Base-by-base conservation (phyloP, 768 basidiomycete species). In the Suillus fuscotomentosus region DNA sequence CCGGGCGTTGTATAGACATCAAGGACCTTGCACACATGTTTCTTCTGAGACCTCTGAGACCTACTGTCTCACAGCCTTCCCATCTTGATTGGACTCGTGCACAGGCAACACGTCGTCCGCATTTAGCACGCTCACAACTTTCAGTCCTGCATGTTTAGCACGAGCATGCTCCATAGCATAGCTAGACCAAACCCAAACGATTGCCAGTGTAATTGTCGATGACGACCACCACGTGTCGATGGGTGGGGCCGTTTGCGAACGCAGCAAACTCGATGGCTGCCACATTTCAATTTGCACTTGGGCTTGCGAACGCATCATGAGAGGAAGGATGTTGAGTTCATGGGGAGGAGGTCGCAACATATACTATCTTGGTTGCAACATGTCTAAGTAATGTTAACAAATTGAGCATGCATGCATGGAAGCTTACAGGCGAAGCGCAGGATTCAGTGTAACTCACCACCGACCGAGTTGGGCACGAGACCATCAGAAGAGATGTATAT, bases 251-350 rank as follows among this genome's bases (percentile, higher is more conserved):
- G 39, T 14, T 42, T 66, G 73, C 70, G 24, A 75, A 75, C 0
- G 82, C 78, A 31, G 84, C 84, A 45, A 84, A 74, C 51, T 81
- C 73, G 63, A 88, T 79, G 3, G 82, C 81, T 13, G 76, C 75
- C n/a, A 82, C 63, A 54, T 88, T 82, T 70, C 87, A 85, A 56
- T 81, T 80, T n/a, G 86, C 84, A 67, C 84, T 86, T 0, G 86
- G 88, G 54, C 82, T 84, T 11, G 87, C 86, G 68, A 88, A 88
- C 22, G 86, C 82, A 59, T 88, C 85, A 2, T 86, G 87, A n/a
- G 82, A 87, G 83, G 5, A 82, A 82, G 1, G 84, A 85, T 11
- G 78, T 69, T 31, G 31, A 31, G 72, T 68, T n/a, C 50, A 61
- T 6, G 65, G 55, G 27, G 69, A 65, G 10, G 71, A 69, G 41